These are phyloP conservation scores for Chimonanthus salicifolius DNA, from an alignment of 164 flowering plant genomes.

Conservation along the genomic window DNA sequence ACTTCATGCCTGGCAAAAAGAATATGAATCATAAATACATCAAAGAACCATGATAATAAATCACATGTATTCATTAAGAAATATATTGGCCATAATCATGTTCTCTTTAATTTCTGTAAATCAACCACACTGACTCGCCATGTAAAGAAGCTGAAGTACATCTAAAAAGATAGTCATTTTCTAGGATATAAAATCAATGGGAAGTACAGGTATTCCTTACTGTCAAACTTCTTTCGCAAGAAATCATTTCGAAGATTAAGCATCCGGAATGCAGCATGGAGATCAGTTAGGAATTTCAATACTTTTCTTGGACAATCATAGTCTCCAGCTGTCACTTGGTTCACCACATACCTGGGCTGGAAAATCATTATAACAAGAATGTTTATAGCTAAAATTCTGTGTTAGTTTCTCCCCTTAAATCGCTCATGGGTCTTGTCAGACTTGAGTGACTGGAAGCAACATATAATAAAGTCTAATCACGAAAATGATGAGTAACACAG, in stretches of 20 bases:
- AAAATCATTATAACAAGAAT: constrained; percentile 4
- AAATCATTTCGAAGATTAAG: constrained; percentile 96
- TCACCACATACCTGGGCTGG: constrained; percentile 73
- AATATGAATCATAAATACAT: not conserved
- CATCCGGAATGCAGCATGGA: constrained; percentile 91
- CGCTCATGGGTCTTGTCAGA: too few relatives aligned
- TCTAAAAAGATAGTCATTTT: not conserved
- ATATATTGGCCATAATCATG: not conserved
- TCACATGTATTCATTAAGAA: not conserved
- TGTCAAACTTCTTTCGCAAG: constrained; percentile 88
- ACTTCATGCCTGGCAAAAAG: constrained; percentile 70
- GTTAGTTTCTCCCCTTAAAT: too few relatives aligned
- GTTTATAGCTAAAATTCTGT: too few relatives aligned
- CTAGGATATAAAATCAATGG: not conserved
- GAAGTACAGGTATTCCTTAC: constrained; percentile 28
- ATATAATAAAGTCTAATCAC: too few relatives aligned
- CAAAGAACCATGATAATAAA: not conserved
- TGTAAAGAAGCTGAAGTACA: not conserved
- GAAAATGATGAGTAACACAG: too few relatives aligned
- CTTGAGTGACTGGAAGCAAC: too few relatives aligned
- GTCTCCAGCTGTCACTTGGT: constrained; percentile 73
- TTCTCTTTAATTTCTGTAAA: not conserved
- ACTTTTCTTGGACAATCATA: constrained; percentile 94
- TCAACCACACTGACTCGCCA: not conserved
- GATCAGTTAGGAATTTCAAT: constrained; percentile 82